Base-by-base conservation (phyloP, 2,329 filamentous ascomycete species). In the Penicillium sp. region DNA sequence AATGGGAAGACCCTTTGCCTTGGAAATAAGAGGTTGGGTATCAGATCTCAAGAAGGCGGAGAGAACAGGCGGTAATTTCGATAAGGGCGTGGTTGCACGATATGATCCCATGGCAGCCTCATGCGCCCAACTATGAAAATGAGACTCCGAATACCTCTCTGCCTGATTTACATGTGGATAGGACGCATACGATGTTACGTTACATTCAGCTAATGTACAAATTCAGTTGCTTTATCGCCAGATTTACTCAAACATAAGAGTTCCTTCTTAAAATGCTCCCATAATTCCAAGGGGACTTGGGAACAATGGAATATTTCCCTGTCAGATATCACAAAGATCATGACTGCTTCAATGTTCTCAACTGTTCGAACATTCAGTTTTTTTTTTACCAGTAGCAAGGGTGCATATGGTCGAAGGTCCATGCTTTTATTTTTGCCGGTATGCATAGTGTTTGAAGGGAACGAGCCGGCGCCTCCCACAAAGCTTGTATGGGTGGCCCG, bases 101-200 rank as follows among this genome's bases (percentile, higher is more conserved):
- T 60, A 10, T 51, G 58, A 59, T 65, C 60, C 50, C 57, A 61
- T 58, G 64, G 50, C 43, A 25, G 37, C 47, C 43, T 56, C 57
- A 62, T 62, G 58, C 60, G 63, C 50, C n/a, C 9, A 45, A 19
- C 10, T 19, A 48, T 35, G 15, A 25, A 10, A 15, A 9, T 25
- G 13, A 43, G 12, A 33, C 8, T 31, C 4, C 13, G 27, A 43
- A 25, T 21, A 17, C 27, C 19, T 45, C 23, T 23, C 25, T 41
- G 49, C 25, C 33, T 46, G 19, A 35, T 57, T 33, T 56, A 29
- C 21, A 45, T 37, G 21, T 51, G 5, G 10, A 41, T 41, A 12
- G 31, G 17, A 37, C 1, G 9, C 17, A 10, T 37, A 17, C 4
- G 13, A 54, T 29, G 42, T 48, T 48, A 54, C 51, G 42, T 54